Base-by-base conservation (phyloP, 352 stramenopile genomes). In the Globisporangium takayamanum region DNA sequence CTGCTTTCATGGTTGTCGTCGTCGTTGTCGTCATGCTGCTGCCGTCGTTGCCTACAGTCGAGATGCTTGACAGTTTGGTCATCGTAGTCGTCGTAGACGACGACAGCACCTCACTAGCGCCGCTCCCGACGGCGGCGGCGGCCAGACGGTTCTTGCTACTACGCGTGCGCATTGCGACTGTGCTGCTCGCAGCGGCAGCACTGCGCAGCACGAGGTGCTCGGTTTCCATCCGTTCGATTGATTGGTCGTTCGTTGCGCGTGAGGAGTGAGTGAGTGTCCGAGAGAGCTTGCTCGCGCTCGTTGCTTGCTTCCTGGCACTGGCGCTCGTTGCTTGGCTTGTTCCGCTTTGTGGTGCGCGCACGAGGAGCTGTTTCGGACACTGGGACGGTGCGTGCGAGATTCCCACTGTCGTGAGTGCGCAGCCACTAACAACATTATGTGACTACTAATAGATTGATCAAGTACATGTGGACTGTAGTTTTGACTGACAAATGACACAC, bases 111-210 rank as follows among this genome's bases (percentile, higher is more conserved):
- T 49, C n/a, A n/a, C 20, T 12, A 28, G 44, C 44, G 37, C 44
- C 1, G 15, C 3, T 25, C 33, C 56, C 47, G 14, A 16, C 25
- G 15, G 25, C n/a, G 48, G 54, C 11, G 15, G 12, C 36, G 30
- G 61, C 63, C 42, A 18, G 26, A 20, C 59, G 51, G 44, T 28
- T 49, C 52, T 49, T 42, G 44, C 59, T 60, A 52, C 52, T 65
- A 47, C 59, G 58, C 33, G 58, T 63, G 44, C 58, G 58, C 58
- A 66, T 66, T 49, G 60, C 42, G 41, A 52, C 37, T 7, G 54
- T 15, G 28, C 22, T 54, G 49, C 25, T 41, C 41, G 48, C 20
- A 15, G 41, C 33, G 33, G 33, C 33, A 12, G 33, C 33, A 5
- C 33, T 57, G 46, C 46, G 59, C 52, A 65, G 14, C 46, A 65